Base-by-base conservation (phyloP, 495 filamentous ascomycete genomes). In the Hypoxylon fragiforme region DNA sequence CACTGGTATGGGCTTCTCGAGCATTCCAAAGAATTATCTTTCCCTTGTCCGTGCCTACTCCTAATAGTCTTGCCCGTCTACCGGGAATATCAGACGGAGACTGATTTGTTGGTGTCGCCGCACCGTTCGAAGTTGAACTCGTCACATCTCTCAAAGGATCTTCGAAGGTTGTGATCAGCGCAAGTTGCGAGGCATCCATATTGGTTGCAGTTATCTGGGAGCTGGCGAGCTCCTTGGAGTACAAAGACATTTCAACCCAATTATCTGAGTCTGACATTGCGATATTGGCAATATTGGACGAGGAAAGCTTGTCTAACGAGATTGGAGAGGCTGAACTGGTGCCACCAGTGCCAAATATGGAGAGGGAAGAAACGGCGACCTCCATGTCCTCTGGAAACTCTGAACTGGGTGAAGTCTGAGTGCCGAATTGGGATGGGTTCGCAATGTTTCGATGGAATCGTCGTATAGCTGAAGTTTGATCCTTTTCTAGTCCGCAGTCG, bases 21-120 rank as follows among this genome's bases (percentile, higher is more conserved):
- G 88, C 83, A 58, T 97, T 87, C 92, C 92, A 98, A 1, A 96
- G 64, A 20, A 91, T 73, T 13, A 98, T 76, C 38, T 73, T 76
- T 12, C 95, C 94, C n/a, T 73, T 83, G 34, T 81, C 82, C 5
- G 90, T 97, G 19, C 94, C 94, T 15, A 87, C 74, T 8, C 90
- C 89, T 31, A 97, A 60, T 15, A 95, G 82, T 16, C 94, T 86
- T 21, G 87, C 88, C 41, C 91, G 82, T 49, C 90, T 87, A 9
- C 94, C 94, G 18, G 94, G 92, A 36, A 96, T 78, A 46, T 86
- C 75, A 67, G 77, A 70, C 0, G 65, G 60, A 2, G 58, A n/a
- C 35, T 65, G 65, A 35, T 52, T 54, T 1, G 64, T 63, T 15
- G 68, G 64, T 2, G 65, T 70, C 16, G 50, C 41, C 3, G 63